These are phyloP conservation scores for Dactylellina drechsleri DNA, from an alignment of 2,329 filamentous ascomycete species.

Conservation along the genomic window DNA sequence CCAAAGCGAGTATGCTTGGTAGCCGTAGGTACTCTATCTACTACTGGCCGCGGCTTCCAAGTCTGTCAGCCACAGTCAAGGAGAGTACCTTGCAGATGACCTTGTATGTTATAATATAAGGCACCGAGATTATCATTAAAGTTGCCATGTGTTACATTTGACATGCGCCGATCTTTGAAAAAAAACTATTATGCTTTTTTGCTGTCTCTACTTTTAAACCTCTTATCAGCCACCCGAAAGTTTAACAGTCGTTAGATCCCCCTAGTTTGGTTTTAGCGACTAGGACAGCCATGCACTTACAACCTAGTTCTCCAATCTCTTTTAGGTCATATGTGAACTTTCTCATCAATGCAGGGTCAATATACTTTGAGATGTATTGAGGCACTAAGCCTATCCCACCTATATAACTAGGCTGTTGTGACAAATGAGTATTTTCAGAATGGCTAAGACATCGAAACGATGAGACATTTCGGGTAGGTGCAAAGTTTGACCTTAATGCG, in stretches of 20 bases:
- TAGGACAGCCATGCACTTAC: neutral
- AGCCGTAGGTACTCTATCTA: neutral
- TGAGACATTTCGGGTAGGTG: constrained; percentile 18
- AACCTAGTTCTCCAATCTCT: constrained; percentile 18
- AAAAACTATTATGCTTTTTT: neutral
- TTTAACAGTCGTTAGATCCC: constrained; percentile 7
- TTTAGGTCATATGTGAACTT: constrained; percentile 14
- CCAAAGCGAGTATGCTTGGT: constrained; percentile 10
- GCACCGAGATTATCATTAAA: constrained; percentile 4
- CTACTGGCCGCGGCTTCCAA: no score
- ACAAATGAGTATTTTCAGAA: constrained; percentile 1
- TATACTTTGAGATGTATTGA: neutral
- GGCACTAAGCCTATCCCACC: neutral
- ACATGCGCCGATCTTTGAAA: neutral
- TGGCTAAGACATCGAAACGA: neutral
- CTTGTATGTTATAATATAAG: neutral
- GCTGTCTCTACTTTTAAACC: neutral
- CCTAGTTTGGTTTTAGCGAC: neutral
- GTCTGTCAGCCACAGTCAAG: neutral
- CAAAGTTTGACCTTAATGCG: constrained; percentile 4
- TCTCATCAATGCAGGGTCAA: constrained; percentile 19
- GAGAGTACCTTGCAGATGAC: neutral
- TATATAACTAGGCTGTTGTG: neutral
- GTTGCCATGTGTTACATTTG: constrained; percentile 5
- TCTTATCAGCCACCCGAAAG: constrained; percentile 21